Base-by-base conservation (phyloP, 2,329 filamentous ascomycete genomes). In the Sphaerulina vaccinii region DNA sequence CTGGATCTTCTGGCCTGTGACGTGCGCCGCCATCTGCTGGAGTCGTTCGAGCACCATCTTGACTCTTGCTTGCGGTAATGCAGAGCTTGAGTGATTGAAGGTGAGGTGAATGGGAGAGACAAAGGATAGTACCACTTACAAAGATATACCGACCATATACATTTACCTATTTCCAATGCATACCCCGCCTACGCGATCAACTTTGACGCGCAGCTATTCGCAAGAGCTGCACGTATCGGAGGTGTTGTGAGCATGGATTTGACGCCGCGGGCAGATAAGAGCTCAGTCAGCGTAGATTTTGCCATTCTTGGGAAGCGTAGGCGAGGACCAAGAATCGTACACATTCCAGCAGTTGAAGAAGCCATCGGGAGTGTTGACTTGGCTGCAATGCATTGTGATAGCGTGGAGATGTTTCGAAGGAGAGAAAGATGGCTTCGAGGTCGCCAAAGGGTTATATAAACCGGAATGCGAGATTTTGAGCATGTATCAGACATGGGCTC, bases 11-110 rank as follows among this genome's bases (percentile, higher is more conserved):
- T 77, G 74, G 50, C 80, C 81, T 47, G 76, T 79, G 63, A 87
- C 70, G 63, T 86, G 84, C 48, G 79, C 75, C 59, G 82, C 75
- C 65, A 86, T 74, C 59, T 66, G 63, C 52, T 64, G 61, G 18
- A 66, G 58, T 37, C 63, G 63, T 62, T 66, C 63, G 48, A 66
- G 61, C 8, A 66, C 62, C 63, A 66, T 66, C 13, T 29, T 61
- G 8, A 16, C 9, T 16, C n/a, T 1, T 38, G 11, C 19, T 15
- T 8, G 27, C 4, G 10, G 33, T 13, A 5, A 29, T 13, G n/a
- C 3, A 9, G 9, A 29, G 27, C 27, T 10, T 29, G 27, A 13
- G 8, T 5, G 27, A 13, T 13, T 10, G 27, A 29, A 13, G 7
- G n/a, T n/a, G 10, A 10, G 27, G 27, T 29, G 8, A 10, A 29